Percentiles rank a stretch among this genome's conserved stretches.
Evolutionary conservation across 192 early-diverging fungal genomes (phyloP).

Genomic region (Backusella psychrophila): DNA sequence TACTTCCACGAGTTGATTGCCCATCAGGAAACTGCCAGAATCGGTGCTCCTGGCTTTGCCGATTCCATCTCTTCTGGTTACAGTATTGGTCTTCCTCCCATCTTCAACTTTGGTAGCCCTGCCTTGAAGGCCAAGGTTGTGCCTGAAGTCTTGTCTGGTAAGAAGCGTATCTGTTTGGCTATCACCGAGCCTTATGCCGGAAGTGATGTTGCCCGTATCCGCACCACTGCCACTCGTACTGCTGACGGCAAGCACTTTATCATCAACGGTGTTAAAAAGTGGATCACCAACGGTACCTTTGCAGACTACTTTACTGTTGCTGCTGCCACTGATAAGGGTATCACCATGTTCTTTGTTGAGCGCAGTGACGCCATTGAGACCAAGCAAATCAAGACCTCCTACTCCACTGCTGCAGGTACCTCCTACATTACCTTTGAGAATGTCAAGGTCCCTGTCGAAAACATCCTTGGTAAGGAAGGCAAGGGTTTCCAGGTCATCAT

Average conservation of each 20-base stretch:
- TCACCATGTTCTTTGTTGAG: conserved; percentile 70
- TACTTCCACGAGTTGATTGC: conserved; percentile 69
- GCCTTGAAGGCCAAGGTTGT: conserved; percentile 65
- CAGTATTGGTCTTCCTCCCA: conserved; percentile 78
- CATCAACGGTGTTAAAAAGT: conserved; percentile 86
- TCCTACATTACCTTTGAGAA: conserved; percentile 68
- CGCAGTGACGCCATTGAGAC: conserved; percentile 56
- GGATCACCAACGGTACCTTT: conserved; percentile 80
- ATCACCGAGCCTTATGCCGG: conserved; percentile 77
- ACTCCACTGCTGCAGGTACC: conserved; percentile 62
- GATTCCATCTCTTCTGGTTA: conserved; percentile 72
- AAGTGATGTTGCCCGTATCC: conserved; percentile 76
- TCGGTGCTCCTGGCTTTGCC: conserved; percentile 66
- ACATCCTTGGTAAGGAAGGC: conserved; percentile 65
- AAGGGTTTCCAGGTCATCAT: conserved; percentile 70
- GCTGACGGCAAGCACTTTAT: conserved; percentile 69
- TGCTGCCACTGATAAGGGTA: conserved; percentile 43
- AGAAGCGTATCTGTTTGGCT: conserved; percentile 80
- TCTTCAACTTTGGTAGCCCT: conserved; percentile 73
- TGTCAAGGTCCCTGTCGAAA: conserved; percentile 74
- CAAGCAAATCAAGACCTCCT: conserved; percentile 68
- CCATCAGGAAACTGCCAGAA: conserved; percentile 72
- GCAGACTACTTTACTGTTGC: conserved; percentile 34
- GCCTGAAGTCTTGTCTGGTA: conserved; percentile 61
- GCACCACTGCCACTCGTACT: conserved; percentile 55